Evolutionary conservation across 176 grass and related monocot genomes (phyloP).

Genomic region (Carex littledalei): DNA sequence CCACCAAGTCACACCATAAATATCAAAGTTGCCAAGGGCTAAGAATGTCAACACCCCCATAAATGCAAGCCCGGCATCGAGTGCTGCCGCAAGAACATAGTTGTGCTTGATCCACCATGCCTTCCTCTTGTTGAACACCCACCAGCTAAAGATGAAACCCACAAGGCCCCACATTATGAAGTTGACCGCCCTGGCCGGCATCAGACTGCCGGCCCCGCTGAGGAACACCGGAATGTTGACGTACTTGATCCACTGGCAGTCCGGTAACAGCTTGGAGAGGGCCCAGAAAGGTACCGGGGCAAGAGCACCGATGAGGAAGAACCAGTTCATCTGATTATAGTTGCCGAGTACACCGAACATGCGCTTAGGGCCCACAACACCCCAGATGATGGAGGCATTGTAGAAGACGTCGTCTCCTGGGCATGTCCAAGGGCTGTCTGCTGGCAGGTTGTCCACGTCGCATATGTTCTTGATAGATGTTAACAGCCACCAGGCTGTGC

Average conservation of each 20-base stretch:
- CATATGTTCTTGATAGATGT: constrained; percentile 45
- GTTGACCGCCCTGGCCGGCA: constrained; percentile 58
- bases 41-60: constrained; percentile 47
- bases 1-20: constrained; percentile 47
- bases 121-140: constrained; percentile 13
- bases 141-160: constrained; percentile 42
- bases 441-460: constrained; percentile 33
- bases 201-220: constrained; percentile 29
- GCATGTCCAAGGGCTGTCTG: constrained; percentile 81
- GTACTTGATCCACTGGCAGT: constrained; percentile 34
- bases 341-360: constrained; percentile 61
- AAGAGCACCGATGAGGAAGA: constrained; percentile 61
- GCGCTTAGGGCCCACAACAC: constrained; percentile 58
- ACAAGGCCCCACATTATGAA: constrained; percentile 56
- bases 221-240: constrained; percentile 60
- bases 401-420: constrained; percentile 74
- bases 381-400: constrained; percentile 93
- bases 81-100: constrained; percentile 26
- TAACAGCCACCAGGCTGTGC: constrained; percentile 84
- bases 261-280: constrained; percentile 31
- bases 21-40: constrained; percentile 37
- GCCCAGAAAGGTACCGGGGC: constrained; percentile 53
- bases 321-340: constrained; percentile 54
- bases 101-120: constrained; percentile 34
- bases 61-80: constrained; percentile 32